phyloP scores from a whole-genome alignment of 1,284 basidiomycete genomes.

The Malassezia sp. region DNA sequence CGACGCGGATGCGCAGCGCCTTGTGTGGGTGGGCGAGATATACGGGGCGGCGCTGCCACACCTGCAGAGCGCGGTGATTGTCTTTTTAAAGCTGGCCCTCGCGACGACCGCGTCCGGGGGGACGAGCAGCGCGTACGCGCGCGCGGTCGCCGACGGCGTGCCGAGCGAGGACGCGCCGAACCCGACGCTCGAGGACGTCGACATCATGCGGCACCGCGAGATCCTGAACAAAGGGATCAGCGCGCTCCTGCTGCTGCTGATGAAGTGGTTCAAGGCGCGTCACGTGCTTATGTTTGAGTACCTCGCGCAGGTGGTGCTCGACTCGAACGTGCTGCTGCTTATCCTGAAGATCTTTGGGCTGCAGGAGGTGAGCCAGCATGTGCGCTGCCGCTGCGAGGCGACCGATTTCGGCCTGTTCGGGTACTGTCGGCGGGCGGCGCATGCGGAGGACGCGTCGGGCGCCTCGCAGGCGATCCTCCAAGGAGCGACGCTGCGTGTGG shows the following conservation, averaged over 20 bases:
- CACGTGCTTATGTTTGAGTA: slow-evolving; percentile 97
- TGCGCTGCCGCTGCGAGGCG: slow-evolving; percentile 77
- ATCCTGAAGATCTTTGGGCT: slow-evolving; percentile 97
- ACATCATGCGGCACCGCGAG: slow-evolving; percentile 87
- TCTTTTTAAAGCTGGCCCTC: slow-evolving; percentile 41
- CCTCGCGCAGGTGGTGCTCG: slow-evolving; percentile 81
- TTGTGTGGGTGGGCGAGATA: slow-evolving; percentile 36
- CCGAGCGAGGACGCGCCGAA: slow-evolving; percentile 52
- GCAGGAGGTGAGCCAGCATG: slow-evolving; percentile 72
- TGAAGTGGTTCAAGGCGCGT: slow-evolving; percentile 93
- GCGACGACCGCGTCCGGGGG: slow-evolving; percentile 42
- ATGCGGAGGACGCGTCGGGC: slow-evolving; percentile 46
- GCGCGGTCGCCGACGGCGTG: slow-evolving; percentile 37
- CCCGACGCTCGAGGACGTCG: slow-evolving; percentile 81
- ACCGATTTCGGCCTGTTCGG: slow-evolving; percentile 78
- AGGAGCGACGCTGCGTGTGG: slow-evolving; percentile 23
- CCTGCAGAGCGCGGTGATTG: slow-evolving; percentile 42
- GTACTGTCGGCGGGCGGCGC: slow-evolving; percentile 65
- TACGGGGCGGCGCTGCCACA: slow-evolving; percentile 35
- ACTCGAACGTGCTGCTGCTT: slow-evolving; percentile 85
- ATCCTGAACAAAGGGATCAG: slow-evolving; percentile 95
- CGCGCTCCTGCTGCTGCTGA: slow-evolving; percentile 72
- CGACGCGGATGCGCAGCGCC: slow-evolving; percentile 26
- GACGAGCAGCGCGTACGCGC: slow-evolving; percentile 36
- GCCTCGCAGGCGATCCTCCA: slow-evolving; percentile 18